Base-by-base conservation (phyloP, 129 eudicot genomes). In the Pulicaria dysenterica region DNA sequence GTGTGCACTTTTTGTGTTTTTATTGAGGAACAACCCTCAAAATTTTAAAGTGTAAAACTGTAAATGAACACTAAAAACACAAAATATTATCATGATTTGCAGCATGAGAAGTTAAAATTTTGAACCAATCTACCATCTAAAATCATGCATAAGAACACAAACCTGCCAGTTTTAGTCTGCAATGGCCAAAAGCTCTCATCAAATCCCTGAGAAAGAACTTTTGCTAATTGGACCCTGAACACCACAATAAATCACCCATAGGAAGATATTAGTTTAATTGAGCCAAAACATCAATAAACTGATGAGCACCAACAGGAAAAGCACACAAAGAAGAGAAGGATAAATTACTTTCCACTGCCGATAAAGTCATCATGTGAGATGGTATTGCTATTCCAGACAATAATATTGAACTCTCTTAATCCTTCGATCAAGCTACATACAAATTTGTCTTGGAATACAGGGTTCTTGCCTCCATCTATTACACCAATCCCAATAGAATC, bases 371-470 rank as follows among this genome's bases (percentile, higher is more conserved):
- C 98, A 8, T 31, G 67, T 19, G 85, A 57, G 59, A 94, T 15
- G 0, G 96, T 82, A 80, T 94, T 94, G 86, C 91, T 94, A 70
- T 94, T 94, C 93, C 95, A 94, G 3, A 93, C 98, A 11, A 77
- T 57, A 40, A 90, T 81, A 64, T 56, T 79, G 8, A 93, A n/a
- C 83, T 94, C 98, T 53, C 91, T 48, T 54, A 94, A 60, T 40
- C 98, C 96, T 80, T 90, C 95, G 45, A 85, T 85, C 58, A 90
- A 60, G 2, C 71, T 82, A 44, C 82, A 93, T 73, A 77, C 70
- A 45, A 89, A 93, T 79, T 94, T 94, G 84, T 90, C 96, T 75
- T 90, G 98, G 81, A 93, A 93, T 4, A 77, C 77, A 14, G 98
- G 96, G 60, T 82, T 85, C 63, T 86, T 94, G 38, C 96, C 98